Evolutionary conservation across 148 eudicot species (phyloP).

Genomic region (Gaultheria prostrata): DNA sequence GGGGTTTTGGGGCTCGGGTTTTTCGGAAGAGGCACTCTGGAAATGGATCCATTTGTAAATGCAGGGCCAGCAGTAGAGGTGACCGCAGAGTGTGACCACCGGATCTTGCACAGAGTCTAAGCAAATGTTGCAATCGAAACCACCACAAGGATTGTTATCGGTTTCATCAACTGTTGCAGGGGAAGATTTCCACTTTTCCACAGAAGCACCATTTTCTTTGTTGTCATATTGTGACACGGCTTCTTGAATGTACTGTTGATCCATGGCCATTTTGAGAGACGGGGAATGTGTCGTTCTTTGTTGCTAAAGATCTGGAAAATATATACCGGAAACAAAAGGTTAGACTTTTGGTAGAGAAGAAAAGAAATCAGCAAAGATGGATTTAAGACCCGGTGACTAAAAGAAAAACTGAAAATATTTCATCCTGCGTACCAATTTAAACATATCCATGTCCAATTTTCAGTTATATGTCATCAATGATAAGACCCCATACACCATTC

Average conservation of each 20-base stretch:
- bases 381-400: neutral
- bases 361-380: neutral
- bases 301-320: conserved; percentile 16
- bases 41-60: conserved; percentile 77
- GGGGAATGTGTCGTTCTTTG: neutral
- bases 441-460: too few relatives aligned
- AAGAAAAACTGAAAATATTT: neutral
- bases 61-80: conserved; percentile 97
- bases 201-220: conserved; percentile 16
- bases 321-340: neutral
- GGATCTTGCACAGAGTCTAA: conserved; percentile 76
- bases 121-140: conserved; percentile 90
- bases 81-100: conserved; percentile 83
- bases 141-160: conserved; percentile 37
- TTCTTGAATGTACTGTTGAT: conserved; percentile 35
- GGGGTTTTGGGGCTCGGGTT: conserved; percentile 33
- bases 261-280: conserved; percentile 29
- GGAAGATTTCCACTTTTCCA: conserved; percentile 33
- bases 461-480: too few relatives aligned
- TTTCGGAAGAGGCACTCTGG: conserved; percentile 30
- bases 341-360: conserved; percentile 1
- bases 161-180: conserved; percentile 23
- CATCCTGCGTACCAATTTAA: neutral
- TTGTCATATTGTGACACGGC: conserved; percentile 14
- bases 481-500: too few relatives aligned